Evolutionary conservation across 2,329 filamentous ascomycete genomes (phyloP).

Genomic region (Ophiosphaerella herpotricha): DNA sequence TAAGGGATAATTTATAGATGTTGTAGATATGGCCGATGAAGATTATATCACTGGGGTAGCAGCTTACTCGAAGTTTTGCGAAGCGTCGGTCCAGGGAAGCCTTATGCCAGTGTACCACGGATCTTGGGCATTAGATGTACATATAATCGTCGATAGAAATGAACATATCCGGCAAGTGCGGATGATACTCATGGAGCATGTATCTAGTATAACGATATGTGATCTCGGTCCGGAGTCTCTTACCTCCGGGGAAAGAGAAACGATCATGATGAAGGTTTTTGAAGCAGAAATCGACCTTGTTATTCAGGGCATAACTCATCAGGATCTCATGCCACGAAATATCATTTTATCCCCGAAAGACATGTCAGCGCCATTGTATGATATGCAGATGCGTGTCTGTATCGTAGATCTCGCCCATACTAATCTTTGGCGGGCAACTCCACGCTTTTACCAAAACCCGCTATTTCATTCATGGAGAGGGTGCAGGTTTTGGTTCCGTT

Average conservation of each 20-base stretch:
- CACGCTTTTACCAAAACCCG: not conserved
- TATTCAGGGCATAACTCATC: conserved; percentile 2
- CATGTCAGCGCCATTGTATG: not conserved
- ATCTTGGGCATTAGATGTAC: conserved; percentile 1
- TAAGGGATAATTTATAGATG: not conserved
- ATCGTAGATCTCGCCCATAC: too few relatives aligned
- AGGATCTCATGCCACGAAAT: conserved; percentile 8
- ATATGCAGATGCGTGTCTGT: too few relatives aligned
- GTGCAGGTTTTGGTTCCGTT: not conserved
- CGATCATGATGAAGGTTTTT: conserved; percentile 10
- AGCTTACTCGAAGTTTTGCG: not conserved
- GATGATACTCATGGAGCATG: conserved; percentile 8
- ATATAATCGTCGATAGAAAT: not conserved
- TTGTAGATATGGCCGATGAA: not conserved
- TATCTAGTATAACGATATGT: conserved; percentile 2
- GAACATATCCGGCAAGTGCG: not conserved
- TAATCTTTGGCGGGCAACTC: not conserved
- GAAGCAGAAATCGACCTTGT: conserved; percentile 5
- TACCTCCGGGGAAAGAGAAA: not conserved
- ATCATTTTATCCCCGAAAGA: not conserved
- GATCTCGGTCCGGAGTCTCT: not conserved
- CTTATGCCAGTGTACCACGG: conserved; percentile 1
- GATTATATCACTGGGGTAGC: conserved; percentile 1
- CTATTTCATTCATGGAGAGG: not conserved
- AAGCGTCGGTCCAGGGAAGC: not conserved